Percentiles rank a stretch among this genome's conserved stretches.
phyloP scores from a whole-genome alignment of 495 filamentous ascomycete genomes.

The Daldinia concentrica region DNA sequence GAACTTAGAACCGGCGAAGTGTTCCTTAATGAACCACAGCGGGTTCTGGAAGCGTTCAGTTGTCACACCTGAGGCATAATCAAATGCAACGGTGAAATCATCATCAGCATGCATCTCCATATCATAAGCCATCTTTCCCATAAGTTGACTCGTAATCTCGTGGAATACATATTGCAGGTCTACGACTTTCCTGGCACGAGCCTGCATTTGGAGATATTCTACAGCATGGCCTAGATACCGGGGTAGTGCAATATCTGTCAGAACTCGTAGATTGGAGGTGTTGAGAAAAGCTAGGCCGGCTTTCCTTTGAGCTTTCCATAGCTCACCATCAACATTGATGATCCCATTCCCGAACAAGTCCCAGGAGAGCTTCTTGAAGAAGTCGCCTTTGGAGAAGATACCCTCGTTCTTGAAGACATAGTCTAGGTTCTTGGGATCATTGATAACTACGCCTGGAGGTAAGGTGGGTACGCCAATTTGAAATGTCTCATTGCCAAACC shows the following conservation, averaged over 20 bases:
- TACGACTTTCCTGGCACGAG: slow-evolving; percentile 42
- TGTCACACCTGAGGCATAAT: slow-evolving; percentile 66
- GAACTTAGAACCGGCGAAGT: slow-evolving; percentile 57
- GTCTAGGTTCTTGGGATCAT: slow-evolving; percentile 66
- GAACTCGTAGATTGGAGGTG: slow-evolving; percentile 62
- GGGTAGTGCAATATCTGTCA: slow-evolving; percentile 65
- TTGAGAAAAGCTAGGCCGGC: slow-evolving; percentile 67
- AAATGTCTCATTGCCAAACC: slow-evolving; percentile 64
- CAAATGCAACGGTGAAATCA: slow-evolving; percentile 65
- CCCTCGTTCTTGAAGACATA: slow-evolving; percentile 67
- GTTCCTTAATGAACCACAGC: slow-evolving; percentile 64
- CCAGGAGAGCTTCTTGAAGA: slow-evolving; percentile 65
- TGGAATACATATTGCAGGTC: slow-evolving; percentile 66
- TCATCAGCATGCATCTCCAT: slow-evolving; percentile 68
- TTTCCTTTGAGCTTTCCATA: slow-evolving; percentile 69
- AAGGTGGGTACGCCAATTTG: slow-evolving; percentile 65
- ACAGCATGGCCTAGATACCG: slow-evolving; percentile 56
- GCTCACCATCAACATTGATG: slow-evolving; percentile 69
- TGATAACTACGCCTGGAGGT: slow-evolving; percentile 67
- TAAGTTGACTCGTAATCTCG: slow-evolving; percentile 67
- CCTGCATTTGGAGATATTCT: slow-evolving; percentile 41
- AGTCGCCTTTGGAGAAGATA: slow-evolving; percentile 65
- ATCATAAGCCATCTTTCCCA: slow-evolving; percentile 70
- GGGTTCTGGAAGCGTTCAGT: slow-evolving; percentile 70
- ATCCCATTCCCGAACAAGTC: slow-evolving; percentile 71